Conservation (phyloP, 768 basidiomycete species). For the Leucosporidium yakuticum region DNA sequence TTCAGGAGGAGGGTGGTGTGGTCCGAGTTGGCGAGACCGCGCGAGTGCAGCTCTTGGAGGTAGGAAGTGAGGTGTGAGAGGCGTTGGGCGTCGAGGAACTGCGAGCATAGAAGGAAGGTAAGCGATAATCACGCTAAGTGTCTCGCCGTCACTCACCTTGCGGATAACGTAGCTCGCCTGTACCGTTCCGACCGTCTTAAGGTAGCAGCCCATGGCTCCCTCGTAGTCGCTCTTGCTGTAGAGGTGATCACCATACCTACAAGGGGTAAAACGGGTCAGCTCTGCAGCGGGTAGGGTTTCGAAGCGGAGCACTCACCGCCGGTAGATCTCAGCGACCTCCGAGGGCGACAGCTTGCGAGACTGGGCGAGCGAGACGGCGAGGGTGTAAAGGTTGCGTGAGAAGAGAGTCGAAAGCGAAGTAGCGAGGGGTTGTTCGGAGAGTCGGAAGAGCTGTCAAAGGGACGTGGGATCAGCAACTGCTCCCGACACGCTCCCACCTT, state of each 20-base stretch:
- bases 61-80: conserved; percentile 94
- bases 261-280: not conserved
- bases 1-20: conserved; percentile 95
- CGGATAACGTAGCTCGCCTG: conserved; percentile 95
- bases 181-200: conserved; percentile 79
- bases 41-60: conserved; percentile 85
- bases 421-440: conserved; percentile 25
- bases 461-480: not conserved
- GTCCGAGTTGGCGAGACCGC: conserved; percentile 85
- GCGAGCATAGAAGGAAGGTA: not conserved
- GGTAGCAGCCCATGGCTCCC: conserved; percentile 83
- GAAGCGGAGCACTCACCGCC: conserved; percentile 34
- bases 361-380: conserved; percentile 76
- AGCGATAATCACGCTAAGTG: conserved; percentile 11
- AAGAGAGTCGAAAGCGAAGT: conserved; percentile 26
- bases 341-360: conserved; percentile 66
- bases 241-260: conserved; percentile 73
- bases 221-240: conserved; percentile 91
- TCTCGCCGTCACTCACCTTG: conserved; percentile 58
- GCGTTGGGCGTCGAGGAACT: conserved; percentile 95
- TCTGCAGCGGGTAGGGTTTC: not conserved
- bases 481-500: not conserved
- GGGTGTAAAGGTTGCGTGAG: conserved; percentile 49
- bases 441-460: conserved; percentile 36
- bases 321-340: conserved; percentile 79